Conservation (phyloP, 495 filamentous ascomycete genomes). For the Penicillium cinerascens region DNA sequence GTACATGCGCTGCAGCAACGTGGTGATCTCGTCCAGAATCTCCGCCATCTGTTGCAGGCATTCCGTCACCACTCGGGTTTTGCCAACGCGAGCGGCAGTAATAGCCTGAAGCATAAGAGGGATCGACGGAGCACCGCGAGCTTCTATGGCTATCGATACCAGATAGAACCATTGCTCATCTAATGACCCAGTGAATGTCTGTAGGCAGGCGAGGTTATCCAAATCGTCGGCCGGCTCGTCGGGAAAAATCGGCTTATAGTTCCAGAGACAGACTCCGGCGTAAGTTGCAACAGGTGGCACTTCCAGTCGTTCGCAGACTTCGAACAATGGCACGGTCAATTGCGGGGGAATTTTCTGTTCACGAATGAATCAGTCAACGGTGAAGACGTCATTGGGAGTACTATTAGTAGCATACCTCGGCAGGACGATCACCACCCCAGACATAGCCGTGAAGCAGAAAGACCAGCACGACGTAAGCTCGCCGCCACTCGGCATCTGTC, state of each 20-base stretch:
- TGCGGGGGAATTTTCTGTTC: slow-evolving; percentile 74
- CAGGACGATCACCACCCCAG: slow-evolving; percentile 84
- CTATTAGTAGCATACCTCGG: slow-evolving; percentile 51
- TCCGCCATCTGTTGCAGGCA: slow-evolving; percentile 78
- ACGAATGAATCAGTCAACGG: slow-evolving; percentile 9
- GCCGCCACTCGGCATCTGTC: slow-evolving; percentile 83
- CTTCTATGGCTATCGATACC: slow-evolving; percentile 92
- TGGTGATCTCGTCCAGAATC: slow-evolving; percentile 76
- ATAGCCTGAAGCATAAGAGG: slow-evolving; percentile 87
- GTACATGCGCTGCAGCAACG: slow-evolving; percentile 77
- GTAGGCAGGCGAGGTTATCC: slow-evolving; percentile 77
- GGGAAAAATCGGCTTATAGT: slow-evolving; percentile 84
- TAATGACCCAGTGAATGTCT: slow-evolving; percentile 89
- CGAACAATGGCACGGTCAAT: slow-evolving; percentile 77
- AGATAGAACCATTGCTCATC: slow-evolving; percentile 99
- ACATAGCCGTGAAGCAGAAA: slow-evolving; percentile 93
- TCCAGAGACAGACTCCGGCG: slow-evolving; percentile 89
- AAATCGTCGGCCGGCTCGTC: slow-evolving; percentile 76
- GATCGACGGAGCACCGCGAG: slow-evolving; percentile 83
- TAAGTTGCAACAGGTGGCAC: slow-evolving; percentile 94
- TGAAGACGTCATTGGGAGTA: not conserved
- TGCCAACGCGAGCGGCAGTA: slow-evolving; percentile 66
- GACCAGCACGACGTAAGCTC: slow-evolving; percentile 81
- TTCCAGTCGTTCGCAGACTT: slow-evolving; percentile 76
- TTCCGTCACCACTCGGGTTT: slow-evolving; percentile 66